A percentile compares a stretch with the other conserved stretches of the same genome.
phyloP scores from a whole-genome alignment of 108 stramenopile genomes.

The Fragilariopsis cylindrus region DNA sequence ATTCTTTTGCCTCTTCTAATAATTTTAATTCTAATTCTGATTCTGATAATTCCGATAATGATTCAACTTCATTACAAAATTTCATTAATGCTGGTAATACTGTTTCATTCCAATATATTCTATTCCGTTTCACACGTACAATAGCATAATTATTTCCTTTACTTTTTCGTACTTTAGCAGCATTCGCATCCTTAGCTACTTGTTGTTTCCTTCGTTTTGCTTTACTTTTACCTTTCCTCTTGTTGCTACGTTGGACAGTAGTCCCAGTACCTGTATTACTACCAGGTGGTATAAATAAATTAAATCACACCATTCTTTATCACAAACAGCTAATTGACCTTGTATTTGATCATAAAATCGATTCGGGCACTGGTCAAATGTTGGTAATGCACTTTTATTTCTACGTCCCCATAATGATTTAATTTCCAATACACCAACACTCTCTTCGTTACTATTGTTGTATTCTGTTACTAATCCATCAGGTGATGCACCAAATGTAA shows the following conservation, averaged over 20 bases:
- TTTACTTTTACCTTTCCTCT: conserved; percentile 3
- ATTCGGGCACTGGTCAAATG: conserved; percentile 31
- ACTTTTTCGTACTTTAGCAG: background rate
- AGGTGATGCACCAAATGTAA: conserved; percentile 37
- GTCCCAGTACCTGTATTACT: background rate
- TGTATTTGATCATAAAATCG: conserved; percentile 49
- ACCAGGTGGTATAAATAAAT: conserved; percentile 36
- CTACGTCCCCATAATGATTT: conserved; percentile 41
- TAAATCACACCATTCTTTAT: conserved; percentile 45
- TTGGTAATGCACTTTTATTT: conserved; percentile 20
- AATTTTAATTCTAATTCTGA: too few relatives aligned
- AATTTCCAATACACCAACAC: conserved; percentile 39
- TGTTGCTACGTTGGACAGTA: background rate
- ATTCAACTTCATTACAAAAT: conserved; percentile 33
- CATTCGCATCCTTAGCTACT: background rate
- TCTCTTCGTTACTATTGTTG: background rate
- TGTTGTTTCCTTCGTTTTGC: background rate
- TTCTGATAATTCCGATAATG: too few relatives aligned
- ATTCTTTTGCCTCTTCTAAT: too few relatives aligned
- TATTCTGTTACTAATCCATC: conserved; percentile 39
- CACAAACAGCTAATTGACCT: conserved; percentile 41
- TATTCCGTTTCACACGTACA: conserved; percentile 33
- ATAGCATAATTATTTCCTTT: conserved; percentile 28
- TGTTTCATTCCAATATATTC: conserved; percentile 31
- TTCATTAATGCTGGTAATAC: conserved; percentile 22